A percentile compares a stretch with the other conserved stretches of the same genome.
These are phyloP conservation scores for Cyberlindnera mississippiensis DNA, from an alignment of 805 yeast genomes.

Conservation along the genomic window DNA sequence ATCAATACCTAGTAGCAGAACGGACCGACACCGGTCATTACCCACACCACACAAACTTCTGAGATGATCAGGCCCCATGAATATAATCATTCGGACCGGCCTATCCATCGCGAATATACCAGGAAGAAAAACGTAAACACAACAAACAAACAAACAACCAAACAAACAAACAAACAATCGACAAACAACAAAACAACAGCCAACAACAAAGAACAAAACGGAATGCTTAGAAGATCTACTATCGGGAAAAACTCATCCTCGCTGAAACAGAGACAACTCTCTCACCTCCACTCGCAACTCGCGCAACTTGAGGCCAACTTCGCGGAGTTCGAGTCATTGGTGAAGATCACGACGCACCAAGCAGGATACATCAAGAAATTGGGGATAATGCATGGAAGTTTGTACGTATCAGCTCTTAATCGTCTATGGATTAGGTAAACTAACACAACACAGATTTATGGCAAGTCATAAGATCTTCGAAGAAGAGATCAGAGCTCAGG, in stretches of 20 bases:
- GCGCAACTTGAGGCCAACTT: constrained; percentile 55
- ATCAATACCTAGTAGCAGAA: too few relatives aligned
- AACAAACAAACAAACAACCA: neutral
- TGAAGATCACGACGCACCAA: constrained; percentile 49
- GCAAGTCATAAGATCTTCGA: constrained; percentile 29
- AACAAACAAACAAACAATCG: constrained; percentile 4
- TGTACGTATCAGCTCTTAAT: constrained; percentile 24
- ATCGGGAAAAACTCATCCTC: constrained; percentile 18
- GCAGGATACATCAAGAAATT: constrained; percentile 47
- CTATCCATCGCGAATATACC: too few relatives aligned
- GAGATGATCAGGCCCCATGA: too few relatives aligned
- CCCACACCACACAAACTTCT: too few relatives aligned
- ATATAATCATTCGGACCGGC: too few relatives aligned
- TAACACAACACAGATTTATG: constrained; percentile 19
- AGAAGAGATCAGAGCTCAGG: constrained; percentile 22
- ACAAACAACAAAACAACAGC: neutral
- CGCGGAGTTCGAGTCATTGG: constrained; percentile 46
- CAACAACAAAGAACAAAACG: neutral
- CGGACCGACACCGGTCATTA: too few relatives aligned
- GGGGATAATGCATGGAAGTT: constrained; percentile 54
- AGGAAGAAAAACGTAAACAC: too few relatives aligned
- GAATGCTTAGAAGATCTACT: constrained; percentile 21
- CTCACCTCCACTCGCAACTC: constrained; percentile 49
- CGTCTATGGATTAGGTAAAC: neutral
- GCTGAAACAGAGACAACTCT: constrained; percentile 41